phyloP scores from a whole-genome alignment of 441 rosid species.

The Euphorbia neoarborescens region DNA sequence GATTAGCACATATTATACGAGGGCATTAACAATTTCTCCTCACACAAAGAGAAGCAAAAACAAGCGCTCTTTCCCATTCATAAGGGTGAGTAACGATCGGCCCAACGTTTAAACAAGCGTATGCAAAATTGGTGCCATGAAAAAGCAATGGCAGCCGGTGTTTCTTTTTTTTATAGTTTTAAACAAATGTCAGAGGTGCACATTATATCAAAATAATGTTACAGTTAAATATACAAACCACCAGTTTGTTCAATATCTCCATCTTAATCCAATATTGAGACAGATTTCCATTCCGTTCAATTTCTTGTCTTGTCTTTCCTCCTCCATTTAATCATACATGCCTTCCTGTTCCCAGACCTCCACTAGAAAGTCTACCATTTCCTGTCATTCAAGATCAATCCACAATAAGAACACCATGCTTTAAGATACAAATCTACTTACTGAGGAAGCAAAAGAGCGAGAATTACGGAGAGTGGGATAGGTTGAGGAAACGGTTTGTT shows the following conservation, averaged over 20 bases:
- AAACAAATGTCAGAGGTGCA: constrained; percentile 16
- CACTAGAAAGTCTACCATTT: constrained; percentile 88
- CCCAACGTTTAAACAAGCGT: background rate
- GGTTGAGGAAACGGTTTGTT: constrained; percentile 54
- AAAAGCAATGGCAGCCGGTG: constrained; percentile 19
- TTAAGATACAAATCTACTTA: background rate
- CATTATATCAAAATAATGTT: constrained; percentile 22
- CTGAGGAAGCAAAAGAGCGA: background rate
- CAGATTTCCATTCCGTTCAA: constrained; percentile 18
- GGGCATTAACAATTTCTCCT: background rate
- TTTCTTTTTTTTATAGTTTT: constrained; percentile 11
- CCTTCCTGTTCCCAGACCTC: constrained; percentile 91
- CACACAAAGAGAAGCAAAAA: background rate
- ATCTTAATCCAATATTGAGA: constrained; percentile 19
- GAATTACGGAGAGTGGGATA: constrained; percentile 56
- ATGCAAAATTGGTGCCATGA: constrained; percentile 12
- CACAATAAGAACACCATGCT: background rate
- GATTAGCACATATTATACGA: background rate
- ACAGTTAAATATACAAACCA: constrained; percentile 22
- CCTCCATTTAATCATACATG: constrained; percentile 48
- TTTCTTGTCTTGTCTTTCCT: constrained; percentile 5
- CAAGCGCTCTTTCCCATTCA: background rate
- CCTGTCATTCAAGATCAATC: constrained; percentile 36
- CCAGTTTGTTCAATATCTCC: constrained; percentile 14
- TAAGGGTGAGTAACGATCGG: background rate